Percentiles rank a stretch among this genome's conserved stretches.
Conservation (phyloP, 2,329 filamentous ascomycete species). For the Cytospora piceae region DNA sequence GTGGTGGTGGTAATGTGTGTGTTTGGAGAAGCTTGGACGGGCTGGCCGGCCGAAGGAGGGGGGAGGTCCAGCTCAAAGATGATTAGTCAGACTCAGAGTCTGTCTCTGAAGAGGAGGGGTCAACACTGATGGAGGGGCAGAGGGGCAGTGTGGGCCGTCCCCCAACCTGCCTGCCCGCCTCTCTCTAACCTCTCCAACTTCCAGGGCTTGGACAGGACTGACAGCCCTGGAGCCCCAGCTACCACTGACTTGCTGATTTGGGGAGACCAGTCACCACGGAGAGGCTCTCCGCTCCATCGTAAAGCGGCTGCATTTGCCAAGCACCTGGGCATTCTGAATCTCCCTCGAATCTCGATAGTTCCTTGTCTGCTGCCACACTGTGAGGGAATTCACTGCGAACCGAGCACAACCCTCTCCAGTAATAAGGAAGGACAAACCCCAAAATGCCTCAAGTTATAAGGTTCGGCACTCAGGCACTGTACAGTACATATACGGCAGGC, state of each 20-base stretch:
- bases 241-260: too few relatives aligned
- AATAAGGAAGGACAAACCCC: not conserved
- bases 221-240: too few relatives aligned
- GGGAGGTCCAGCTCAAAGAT: not conserved
- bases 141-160: not conserved
- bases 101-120: not conserved
- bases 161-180: too few relatives aligned
- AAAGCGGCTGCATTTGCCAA: conserved; percentile 22
- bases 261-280: conserved; percentile 1
- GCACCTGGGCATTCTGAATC: not conserved
- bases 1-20: not conserved
- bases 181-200: not conserved
- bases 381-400: conserved; percentile 21
- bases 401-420: not conserved
- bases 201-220: not conserved
- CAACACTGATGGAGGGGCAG: not conserved
- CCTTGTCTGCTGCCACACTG: conserved; percentile 1
- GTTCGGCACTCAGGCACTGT: too few relatives aligned
- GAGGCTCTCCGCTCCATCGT: conserved; percentile 5
- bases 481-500: too few relatives aligned
- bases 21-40: not conserved
- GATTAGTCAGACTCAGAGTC: not conserved
- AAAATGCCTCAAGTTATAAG: conserved; percentile 17
- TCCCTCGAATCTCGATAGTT: not conserved
- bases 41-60: conserved; percentile 10